phyloP scores from a whole-genome alignment of 768 basidiomycete genomes.

The Galerina sulciceps region DNA sequence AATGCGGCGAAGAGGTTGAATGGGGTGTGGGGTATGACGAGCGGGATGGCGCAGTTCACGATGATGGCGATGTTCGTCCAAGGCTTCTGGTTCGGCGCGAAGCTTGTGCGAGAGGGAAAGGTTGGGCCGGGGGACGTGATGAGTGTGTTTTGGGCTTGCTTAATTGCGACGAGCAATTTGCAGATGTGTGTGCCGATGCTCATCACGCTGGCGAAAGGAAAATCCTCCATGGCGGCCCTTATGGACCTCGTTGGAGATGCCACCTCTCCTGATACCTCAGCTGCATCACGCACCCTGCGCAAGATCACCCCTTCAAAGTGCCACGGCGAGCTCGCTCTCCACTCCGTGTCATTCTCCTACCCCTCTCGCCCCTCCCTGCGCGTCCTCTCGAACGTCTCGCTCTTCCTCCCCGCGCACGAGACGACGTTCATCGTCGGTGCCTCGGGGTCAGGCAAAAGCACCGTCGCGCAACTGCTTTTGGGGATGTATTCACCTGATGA shows the following conservation, averaged over 20 bases:
- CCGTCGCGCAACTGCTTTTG: conserved; percentile 81
- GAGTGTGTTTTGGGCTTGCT: conserved; percentile 98
- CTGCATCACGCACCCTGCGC: conserved; percentile 48
- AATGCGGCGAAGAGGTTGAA: conserved; percentile 57
- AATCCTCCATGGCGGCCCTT: conserved; percentile 75
- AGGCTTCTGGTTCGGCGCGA: conserved; percentile 94
- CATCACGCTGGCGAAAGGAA: conserved; percentile 80
- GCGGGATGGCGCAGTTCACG: conserved; percentile 76
- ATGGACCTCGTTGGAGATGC: conserved; percentile 61
- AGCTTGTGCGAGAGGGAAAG: conserved; percentile 81
- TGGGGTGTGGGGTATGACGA: conserved; percentile 76
- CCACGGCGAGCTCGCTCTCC: conserved; percentile 75
- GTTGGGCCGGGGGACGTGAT: conserved; percentile 79
- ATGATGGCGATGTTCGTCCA: conserved; percentile 94
- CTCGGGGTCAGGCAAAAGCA: conserved; percentile 94
- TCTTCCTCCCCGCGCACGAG: conserved; percentile 75
- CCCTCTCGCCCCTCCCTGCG: conserved; percentile 73
- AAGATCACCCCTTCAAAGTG: conserved; percentile 71
- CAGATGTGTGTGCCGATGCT: conserved; percentile 87
- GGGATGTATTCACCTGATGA: conserved; percentile 70
- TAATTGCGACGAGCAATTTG: conserved; percentile 86
- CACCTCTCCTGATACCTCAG: conserved; percentile 50
- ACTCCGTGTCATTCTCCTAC: conserved; percentile 82
- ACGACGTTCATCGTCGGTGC: conserved; percentile 91
- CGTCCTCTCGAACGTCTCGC: conserved; percentile 67